These are phyloP conservation scores for Monosporascus sp. DNA, from an alignment of 2,329 filamentous ascomycete genomes.

Conservation along the genomic window DNA sequence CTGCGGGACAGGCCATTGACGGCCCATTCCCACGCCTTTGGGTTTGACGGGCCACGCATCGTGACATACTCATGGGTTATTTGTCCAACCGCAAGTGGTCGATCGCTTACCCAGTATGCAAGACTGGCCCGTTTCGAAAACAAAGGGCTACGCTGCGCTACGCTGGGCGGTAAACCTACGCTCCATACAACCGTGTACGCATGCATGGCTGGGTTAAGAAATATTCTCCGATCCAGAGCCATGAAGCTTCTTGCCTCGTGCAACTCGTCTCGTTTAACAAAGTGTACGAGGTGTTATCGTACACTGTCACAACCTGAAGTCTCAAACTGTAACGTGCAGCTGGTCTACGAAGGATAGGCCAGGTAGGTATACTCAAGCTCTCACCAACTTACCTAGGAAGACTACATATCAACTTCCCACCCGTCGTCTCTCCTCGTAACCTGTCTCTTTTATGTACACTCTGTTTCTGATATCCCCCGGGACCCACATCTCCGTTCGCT, in stretches of 20 bases:
- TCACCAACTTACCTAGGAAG: too few relatives aligned
- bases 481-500: neutral
- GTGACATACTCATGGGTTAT: neutral
- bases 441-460: neutral
- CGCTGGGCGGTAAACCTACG: neutral
- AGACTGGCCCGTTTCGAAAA: neutral
- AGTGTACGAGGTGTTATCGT: too few relatives aligned
- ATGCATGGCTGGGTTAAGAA: too few relatives aligned
- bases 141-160: neutral
- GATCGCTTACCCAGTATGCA: neutral
- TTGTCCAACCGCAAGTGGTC: neutral
- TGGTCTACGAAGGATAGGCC: too few relatives aligned
- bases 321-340: too few relatives aligned
- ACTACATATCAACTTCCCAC: neutral
- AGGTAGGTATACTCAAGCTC: too few relatives aligned
- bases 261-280: too few relatives aligned
- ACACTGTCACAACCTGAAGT: too few relatives aligned
- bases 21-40: constrained; percentile 17
- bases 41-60: constrained; percentile 17
- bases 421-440: neutral
- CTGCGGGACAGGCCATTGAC: constrained; percentile 3
- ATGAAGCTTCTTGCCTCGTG: too few relatives aligned
- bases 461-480: neutral
- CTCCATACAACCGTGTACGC: neutral
- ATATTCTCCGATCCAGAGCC: too few relatives aligned